Percentiles rank a stretch among this genome's conserved stretches.
Conservation (phyloP, 192 early-diverging fungal genomes). For the Coemansia aciculifera region DNA sequence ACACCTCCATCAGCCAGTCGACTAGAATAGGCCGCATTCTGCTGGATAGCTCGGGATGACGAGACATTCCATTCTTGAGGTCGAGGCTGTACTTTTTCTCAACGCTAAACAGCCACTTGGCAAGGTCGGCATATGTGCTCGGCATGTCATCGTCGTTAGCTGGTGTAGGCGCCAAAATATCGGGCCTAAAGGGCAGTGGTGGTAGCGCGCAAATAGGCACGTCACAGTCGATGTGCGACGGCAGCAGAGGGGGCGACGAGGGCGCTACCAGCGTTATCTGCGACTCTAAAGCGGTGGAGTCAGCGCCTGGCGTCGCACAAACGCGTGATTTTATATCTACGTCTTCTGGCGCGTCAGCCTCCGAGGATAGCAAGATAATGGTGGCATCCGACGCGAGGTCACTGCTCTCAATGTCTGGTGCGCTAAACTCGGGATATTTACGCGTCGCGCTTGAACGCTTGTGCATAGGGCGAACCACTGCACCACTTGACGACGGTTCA, state of each 20-base stretch:
- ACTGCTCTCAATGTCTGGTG: constrained; percentile 5
- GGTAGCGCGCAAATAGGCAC: constrained; percentile 11
- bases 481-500: too few species aligned
- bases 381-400: constrained; percentile 49
- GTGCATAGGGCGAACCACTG: not conserved
- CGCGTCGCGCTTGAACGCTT: constrained; percentile 5
- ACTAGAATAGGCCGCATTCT: constrained; percentile 59
- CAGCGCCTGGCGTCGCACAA: not conserved
- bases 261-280: constrained; percentile 45
- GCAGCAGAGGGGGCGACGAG: constrained; percentile 27
- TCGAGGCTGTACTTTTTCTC: constrained; percentile 31
- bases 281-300: constrained; percentile 29
- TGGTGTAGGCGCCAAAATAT: not conserved
- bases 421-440: constrained; percentile 1
- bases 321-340: not conserved
- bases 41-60: constrained; percentile 49
- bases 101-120: constrained; percentile 23
- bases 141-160: constrained; percentile 9
- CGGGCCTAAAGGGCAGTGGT: constrained; percentile 10
- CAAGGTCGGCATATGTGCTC: constrained; percentile 23
- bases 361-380: constrained; percentile 37
- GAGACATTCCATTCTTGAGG: constrained; percentile 27
- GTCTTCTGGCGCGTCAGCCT: constrained; percentile 12
- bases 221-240: constrained; percentile 13
- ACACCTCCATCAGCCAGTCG: constrained; percentile 59